Evolutionary conservation across 192 early-diverging fungal genomes (phyloP), one percentile per base, ranked within the genome.

Genomic region (Geosiphon pyriformis): DNA sequence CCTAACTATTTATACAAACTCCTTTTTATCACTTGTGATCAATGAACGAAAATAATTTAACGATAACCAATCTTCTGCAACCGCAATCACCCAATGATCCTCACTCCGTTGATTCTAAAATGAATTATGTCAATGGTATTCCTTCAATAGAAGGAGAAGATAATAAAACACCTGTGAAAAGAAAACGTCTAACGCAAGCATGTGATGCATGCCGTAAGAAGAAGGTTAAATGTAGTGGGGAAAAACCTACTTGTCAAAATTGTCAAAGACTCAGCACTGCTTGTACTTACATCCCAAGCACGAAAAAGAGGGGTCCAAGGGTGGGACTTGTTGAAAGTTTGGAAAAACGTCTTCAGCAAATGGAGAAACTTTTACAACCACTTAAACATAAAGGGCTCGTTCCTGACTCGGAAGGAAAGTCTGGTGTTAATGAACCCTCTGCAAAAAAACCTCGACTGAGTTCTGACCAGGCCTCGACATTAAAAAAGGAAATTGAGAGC

Each of bases 301-400:
- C 87, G 70, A 92, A 93, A 73, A 94, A 95, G 74, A 82, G 93
- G 35, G 93, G 94, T 0, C 94, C 93, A 29, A 85, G 92, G 15
- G 86, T 84, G 34, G 88, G 90, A 1, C 88, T 91, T 60, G 88
- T 93, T 32, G 89, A 88, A 65, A 78, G 84, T 2, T 71, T 93
- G 8, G 90, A 93, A 67, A 84, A 86, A 42, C 81, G 87, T 31
- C 67, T 93, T 22, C 85, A 88, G 61, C 83, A 88, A 56, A 89
- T 93, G 87, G 91, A 93, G 68, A 78, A 82, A 33, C 47, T 91
- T 55, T 73, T 92, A 37, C 73, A 80, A 31, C 79, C 65, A 2
- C 54, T 67, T 12, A 72, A 68, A 34, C 58, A 62, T 54, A 54
- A 70, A 64, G 54, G 72, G 4, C 23, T 70, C 12, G 59, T 61